phyloP scores from a whole-genome alignment of 2,329 filamentous ascomycete species.

The Pseudogymnoascus sp. region DNA sequence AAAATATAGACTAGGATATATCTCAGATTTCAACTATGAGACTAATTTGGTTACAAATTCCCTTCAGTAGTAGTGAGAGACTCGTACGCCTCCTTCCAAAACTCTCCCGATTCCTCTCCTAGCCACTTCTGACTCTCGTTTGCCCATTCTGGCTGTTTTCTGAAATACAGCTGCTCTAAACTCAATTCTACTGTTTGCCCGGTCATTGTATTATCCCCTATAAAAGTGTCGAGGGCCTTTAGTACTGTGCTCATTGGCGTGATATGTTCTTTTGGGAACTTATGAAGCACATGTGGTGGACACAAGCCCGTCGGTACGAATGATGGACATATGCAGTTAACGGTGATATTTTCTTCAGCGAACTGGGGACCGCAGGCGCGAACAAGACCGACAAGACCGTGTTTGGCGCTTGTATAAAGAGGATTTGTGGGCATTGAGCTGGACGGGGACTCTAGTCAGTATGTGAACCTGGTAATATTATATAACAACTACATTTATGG shows the following conservation, averaged over 20 bases:
- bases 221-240: slow-evolving; percentile 29
- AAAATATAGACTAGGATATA: too few species aligned
- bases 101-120: too few species aligned
- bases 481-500: slow-evolving; percentile 12
- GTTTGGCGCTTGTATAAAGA: slow-evolving; percentile 20
- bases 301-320: slow-evolving; percentile 30
- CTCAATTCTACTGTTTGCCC: slow-evolving; percentile 35
- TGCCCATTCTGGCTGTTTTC: slow-evolving; percentile 31
- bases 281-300: slow-evolving; percentile 21
- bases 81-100: too few species aligned
- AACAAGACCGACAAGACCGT: slow-evolving; percentile 26
- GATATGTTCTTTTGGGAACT: slow-evolving; percentile 28
- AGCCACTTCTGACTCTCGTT: slow-evolving; percentile 35
- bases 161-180: slow-evolving; percentile 34
- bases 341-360: slow-evolving; percentile 28
- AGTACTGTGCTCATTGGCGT: slow-evolving; percentile 31
- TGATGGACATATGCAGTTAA: slow-evolving; percentile 31
- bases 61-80: too few species aligned
- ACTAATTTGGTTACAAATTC: too few species aligned
- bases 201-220: slow-evolving; percentile 28
- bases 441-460: too few species aligned
- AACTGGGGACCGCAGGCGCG: slow-evolving; percentile 25
- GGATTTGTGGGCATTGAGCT: slow-evolving; percentile 7
- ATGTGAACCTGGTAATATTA: background rate
- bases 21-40: too few species aligned